Percentiles rank a stretch among this genome's conserved stretches.
These are phyloP conservation scores for Herpetomonas samuelpessoai DNA, from an alignment of 208 protist genomes.

Conservation along the genomic window DNA sequence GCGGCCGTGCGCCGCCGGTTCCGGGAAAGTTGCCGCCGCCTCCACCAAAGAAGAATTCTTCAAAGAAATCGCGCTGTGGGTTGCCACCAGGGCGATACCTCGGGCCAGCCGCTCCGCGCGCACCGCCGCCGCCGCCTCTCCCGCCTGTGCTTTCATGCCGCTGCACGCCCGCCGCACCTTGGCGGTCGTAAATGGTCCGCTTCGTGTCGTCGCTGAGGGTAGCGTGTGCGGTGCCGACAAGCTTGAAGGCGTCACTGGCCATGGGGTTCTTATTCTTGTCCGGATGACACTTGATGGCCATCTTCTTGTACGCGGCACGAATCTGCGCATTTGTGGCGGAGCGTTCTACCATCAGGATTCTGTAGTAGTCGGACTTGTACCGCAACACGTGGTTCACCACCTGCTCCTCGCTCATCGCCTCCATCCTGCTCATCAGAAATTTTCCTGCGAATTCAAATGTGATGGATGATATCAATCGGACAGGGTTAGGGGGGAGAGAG, in stretches of 20 bases:
- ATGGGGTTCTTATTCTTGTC: slow-evolving; percentile 87
- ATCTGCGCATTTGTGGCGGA: slow-evolving; percentile 62
- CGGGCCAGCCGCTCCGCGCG: slow-evolving; percentile 10
- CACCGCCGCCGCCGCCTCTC: slow-evolving; percentile 18
- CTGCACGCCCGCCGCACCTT: slow-evolving; percentile 77
- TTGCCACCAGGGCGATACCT: slow-evolving; percentile 7
- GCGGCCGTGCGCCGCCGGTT: neutral
- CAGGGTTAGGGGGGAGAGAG: too few species aligned
- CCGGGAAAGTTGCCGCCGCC: slow-evolving; percentile 1
- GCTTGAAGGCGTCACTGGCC: slow-evolving; percentile 89
- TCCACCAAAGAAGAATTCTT: slow-evolving; percentile 70
- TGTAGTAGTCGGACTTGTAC: slow-evolving; percentile 78
- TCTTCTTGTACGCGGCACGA: slow-evolving; percentile 84
- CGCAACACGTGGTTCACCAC: slow-evolving; percentile 78
- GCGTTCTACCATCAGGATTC: slow-evolving; percentile 65
- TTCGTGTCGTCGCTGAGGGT: slow-evolving; percentile 75
- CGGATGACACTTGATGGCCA: slow-evolving; percentile 88
- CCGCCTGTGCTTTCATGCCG: slow-evolving; percentile 66
- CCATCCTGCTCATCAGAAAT: slow-evolving; percentile 22
- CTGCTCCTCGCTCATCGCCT: slow-evolving; percentile 56
- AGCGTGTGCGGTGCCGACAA: slow-evolving; percentile 72
- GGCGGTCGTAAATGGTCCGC: slow-evolving; percentile 77
- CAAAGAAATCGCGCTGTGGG: slow-evolving; percentile 57
- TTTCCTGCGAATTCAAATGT: neutral
- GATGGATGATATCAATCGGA: too few species aligned